phyloP scores from a whole-genome alignment of 495 filamentous ascomycete species.

The Geopyxis carbonaria region DNA sequence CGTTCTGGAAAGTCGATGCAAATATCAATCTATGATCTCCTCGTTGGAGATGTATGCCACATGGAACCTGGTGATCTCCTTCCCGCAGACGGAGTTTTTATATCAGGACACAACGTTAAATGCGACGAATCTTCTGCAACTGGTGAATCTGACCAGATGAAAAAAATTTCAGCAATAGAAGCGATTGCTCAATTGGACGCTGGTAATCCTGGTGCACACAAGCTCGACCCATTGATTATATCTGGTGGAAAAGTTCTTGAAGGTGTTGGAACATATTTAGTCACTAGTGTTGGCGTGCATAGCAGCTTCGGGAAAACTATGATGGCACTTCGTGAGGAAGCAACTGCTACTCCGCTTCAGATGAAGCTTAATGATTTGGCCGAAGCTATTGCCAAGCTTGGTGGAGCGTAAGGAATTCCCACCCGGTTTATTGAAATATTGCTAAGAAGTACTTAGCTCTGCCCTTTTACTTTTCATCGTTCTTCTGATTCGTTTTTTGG shows the following conservation, averaged over 20 bases:
- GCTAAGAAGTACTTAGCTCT: conserved; percentile 26
- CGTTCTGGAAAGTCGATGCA: conserved; percentile 59
- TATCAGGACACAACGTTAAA: conserved; percentile 53
- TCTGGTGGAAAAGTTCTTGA: conserved; percentile 67
- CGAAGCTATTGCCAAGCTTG: conserved; percentile 61
- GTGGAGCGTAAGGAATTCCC: conserved; percentile 32
- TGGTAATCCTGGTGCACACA: conserved; percentile 28
- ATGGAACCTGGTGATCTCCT: conserved; percentile 81
- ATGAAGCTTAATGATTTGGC: conserved; percentile 60
- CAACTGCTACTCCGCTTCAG: conserved; percentile 61
- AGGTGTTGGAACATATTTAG: conserved; percentile 62
- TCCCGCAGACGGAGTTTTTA: conserved; percentile 63
- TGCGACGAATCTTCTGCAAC: conserved; percentile 67
- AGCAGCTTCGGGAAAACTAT: conserved; percentile 63
- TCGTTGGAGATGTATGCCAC: conserved; percentile 70
- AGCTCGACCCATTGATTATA: conserved; percentile 66
- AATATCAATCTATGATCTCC: conserved; percentile 63
- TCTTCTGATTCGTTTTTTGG: conserved; percentile 60
- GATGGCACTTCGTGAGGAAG: conserved; percentile 64
- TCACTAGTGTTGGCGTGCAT: conserved; percentile 56
- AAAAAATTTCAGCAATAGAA: conserved; percentile 43
- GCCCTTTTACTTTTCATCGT: conserved; percentile 58
- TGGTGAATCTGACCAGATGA: conserved; percentile 54
- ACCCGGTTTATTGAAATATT: conserved; percentile 27
- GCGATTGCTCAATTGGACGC: conserved; percentile 46